These are phyloP conservation scores for Ophiostoma populinum DNA, from an alignment of 2,329 filamentous ascomycete species.

Conservation along the genomic window DNA sequence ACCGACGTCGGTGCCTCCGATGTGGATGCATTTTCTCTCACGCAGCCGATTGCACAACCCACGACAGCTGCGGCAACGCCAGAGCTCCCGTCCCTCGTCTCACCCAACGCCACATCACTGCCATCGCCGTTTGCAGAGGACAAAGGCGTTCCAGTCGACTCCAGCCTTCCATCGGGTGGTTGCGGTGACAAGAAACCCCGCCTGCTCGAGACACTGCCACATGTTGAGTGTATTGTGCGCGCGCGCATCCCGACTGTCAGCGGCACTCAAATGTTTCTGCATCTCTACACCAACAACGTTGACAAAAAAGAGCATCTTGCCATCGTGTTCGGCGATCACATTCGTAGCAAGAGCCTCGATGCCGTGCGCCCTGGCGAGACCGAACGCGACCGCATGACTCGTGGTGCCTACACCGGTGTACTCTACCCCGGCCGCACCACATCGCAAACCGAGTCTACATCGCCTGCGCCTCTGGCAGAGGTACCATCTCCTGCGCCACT, in stretches of 20 bases:
- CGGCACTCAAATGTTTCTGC: slow-evolving; percentile 91
- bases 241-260: slow-evolving; percentile 85
- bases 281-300: slow-evolving; percentile 81
- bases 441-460: slow-evolving; percentile 26
- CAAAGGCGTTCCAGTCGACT: slow-evolving; percentile 40
- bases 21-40: slow-evolving; percentile 8
- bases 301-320: slow-evolving; percentile 94
- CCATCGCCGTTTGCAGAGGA: background rate
- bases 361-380: slow-evolving; percentile 59
- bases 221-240: slow-evolving; percentile 85
- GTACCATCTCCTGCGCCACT: slow-evolving; percentile 50
- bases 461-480: too few relatives aligned
- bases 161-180: slow-evolving; percentile 36
- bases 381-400: slow-evolving; percentile 79
- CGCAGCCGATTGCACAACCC: background rate
- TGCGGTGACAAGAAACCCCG: slow-evolving; percentile 49
- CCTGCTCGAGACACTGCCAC: slow-evolving; percentile 57
- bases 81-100: slow-evolving; percentile 3
- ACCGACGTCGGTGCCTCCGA: slow-evolving; percentile 8
- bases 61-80: background rate
- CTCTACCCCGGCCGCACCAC: slow-evolving; percentile 71
- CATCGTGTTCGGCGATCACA: slow-evolving; percentile 84
- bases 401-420: slow-evolving; percentile 80
- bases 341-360: slow-evolving; percentile 58
- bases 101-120: background rate